Percentiles rank a stretch among this genome's conserved stretches.
These are phyloP conservation scores for Sarocladium oryzae DNA, from an alignment of 2,329 filamentous ascomycete species.

Conservation along the genomic window DNA sequence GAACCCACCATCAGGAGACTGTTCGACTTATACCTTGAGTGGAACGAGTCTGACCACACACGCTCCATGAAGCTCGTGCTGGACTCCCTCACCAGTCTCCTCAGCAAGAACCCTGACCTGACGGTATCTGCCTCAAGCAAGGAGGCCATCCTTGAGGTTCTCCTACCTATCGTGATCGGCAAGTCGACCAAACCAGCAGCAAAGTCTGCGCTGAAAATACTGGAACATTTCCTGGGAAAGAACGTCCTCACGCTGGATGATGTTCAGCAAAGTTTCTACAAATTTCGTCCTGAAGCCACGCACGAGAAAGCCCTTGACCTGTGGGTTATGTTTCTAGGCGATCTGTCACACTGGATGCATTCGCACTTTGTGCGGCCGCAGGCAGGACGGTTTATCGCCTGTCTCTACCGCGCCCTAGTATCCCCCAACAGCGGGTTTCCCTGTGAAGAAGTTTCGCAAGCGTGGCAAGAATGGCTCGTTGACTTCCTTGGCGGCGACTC, in stretches of 20 bases:
- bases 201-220: conserved; percentile 62
- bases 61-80: conserved; percentile 57
- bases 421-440: conserved; percentile 20
- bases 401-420: conserved; percentile 44
- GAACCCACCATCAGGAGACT: conserved; percentile 40
- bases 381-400: conserved; percentile 55
- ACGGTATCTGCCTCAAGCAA: conserved; percentile 33
- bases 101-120: conserved; percentile 41
- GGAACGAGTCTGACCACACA: conserved; percentile 60
- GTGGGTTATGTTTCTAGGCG: conserved; percentile 46
- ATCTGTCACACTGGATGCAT: conserved; percentile 49
- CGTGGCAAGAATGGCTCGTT: conserved; percentile 53
- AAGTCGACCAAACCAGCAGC: conserved; percentile 56
- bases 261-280: conserved; percentile 35
- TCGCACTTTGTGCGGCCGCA: conserved; percentile 52
- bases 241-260: conserved; percentile 44
- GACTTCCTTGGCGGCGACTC: conserved; percentile 41
- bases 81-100: conserved; percentile 47
- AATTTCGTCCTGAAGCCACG: not conserved
- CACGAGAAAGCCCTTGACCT: conserved; percentile 17
- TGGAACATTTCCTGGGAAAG: conserved; percentile 61
- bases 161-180: conserved; percentile 53
- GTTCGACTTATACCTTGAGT: conserved; percentile 59
- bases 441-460: conserved; percentile 26
- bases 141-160: conserved; percentile 38